phyloP scores from a whole-genome alignment of 371 early-diverging fungal species.

The Blakeslea trispora region DNA sequence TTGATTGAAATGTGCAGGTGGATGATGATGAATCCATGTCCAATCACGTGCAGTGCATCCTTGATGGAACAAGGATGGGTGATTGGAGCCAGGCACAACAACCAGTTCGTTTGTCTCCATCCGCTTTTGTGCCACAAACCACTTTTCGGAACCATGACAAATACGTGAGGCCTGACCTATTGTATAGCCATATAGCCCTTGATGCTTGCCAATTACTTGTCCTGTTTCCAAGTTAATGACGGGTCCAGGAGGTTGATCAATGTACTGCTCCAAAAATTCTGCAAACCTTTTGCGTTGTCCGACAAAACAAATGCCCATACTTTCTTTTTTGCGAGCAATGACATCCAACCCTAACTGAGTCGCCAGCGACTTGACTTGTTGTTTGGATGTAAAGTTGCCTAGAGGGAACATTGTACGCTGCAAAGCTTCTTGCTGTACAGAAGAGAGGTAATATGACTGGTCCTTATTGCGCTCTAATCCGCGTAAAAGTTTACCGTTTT shows the following conservation, averaged over 20 bases:
- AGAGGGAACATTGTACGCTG: conserved; percentile 81
- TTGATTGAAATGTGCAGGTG: conserved; percentile 10
- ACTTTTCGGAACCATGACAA: conserved; percentile 58
- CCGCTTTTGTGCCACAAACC: conserved; percentile 52
- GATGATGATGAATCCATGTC: conserved; percentile 43
- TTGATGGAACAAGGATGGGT: conserved; percentile 42
- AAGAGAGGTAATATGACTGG: conserved; percentile 91
- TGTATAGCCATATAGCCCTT: conserved; percentile 72
- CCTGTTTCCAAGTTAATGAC: conserved; percentile 63
- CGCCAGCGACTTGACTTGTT: conserved; percentile 76
- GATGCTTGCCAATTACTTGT: conserved; percentile 61
- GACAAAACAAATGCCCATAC: conserved; percentile 97
- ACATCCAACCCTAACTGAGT: conserved; percentile 50
- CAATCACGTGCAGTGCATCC: conserved; percentile 42
- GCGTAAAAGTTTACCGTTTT: conserved; percentile 38
- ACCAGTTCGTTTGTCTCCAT: conserved; percentile 35
- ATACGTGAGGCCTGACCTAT: conserved; percentile 76
- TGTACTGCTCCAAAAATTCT: conserved; percentile 73
- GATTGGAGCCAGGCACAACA: conserved; percentile 47
- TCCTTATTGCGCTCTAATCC: conserved; percentile 81
- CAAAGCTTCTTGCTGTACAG: conserved; percentile 54
- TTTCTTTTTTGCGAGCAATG: conserved; percentile 78
- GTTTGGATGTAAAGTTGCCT: conserved; percentile 70
- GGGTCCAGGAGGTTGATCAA: conserved; percentile 63
- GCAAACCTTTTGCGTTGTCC: conserved; percentile 80